Conservation (phyloP, 2,329 filamentous ascomycete genomes). For the Stemphylium vesicarium region DNA sequence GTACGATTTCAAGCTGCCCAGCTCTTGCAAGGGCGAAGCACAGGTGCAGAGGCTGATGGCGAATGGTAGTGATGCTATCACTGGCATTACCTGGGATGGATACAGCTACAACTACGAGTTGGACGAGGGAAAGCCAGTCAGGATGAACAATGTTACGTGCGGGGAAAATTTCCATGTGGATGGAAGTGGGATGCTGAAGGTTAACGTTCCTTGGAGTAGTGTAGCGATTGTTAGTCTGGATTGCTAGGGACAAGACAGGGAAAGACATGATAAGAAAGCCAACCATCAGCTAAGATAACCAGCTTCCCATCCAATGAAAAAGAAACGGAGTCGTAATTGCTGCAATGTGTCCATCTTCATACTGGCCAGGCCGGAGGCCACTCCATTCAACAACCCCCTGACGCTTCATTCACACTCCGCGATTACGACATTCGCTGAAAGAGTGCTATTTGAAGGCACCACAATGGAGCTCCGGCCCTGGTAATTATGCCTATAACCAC, state of each 20-base stretch:
- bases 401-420: too few relatives aligned
- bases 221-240: slow-evolving; percentile 1
- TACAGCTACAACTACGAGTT: slow-evolving; percentile 68
- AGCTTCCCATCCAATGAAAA: too few relatives aligned
- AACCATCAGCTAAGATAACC: too few relatives aligned
- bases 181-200: slow-evolving; percentile 2
- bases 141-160: slow-evolving; percentile 61
- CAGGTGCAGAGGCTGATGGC: slow-evolving; percentile 60
- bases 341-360: too few relatives aligned
- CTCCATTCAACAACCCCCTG: too few relatives aligned
- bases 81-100: slow-evolving; percentile 67
- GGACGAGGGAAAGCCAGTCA: slow-evolving; percentile 60
- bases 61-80: slow-evolving; percentile 68
- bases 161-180: slow-evolving; percentile 53
- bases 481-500: too few relatives aligned
- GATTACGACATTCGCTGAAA: too few relatives aligned
- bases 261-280: too few relatives aligned
- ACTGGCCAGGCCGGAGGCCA: too few relatives aligned
- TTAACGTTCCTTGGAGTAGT: slow-evolving; percentile 8
- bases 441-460: too few relatives aligned
- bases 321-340: too few relatives aligned
- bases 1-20: slow-evolving; percentile 50
- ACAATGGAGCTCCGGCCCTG: too few relatives aligned
- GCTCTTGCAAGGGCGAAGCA: slow-evolving; percentile 33
- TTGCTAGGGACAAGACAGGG: neutral